Conservation (phyloP, 2,329 filamentous ascomycete genomes). For the Corynespora cassiicola region DNA sequence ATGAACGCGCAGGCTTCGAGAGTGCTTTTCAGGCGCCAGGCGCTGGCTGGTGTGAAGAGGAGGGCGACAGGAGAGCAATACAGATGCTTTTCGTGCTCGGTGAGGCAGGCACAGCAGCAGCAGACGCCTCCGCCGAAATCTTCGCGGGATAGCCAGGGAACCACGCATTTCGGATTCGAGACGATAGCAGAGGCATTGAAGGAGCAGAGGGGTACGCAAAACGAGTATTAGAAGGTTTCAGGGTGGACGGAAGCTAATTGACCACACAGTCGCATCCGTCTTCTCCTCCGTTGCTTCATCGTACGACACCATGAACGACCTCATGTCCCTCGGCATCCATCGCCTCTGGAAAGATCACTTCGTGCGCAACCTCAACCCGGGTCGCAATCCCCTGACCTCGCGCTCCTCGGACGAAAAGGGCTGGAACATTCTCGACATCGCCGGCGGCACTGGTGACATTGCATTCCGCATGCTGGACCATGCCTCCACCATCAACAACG, state of each 20-base stretch:
- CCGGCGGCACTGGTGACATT: constrained; percentile 96
- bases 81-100: constrained; percentile 60
- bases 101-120: constrained; percentile 47
- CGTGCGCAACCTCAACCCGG: constrained; percentile 88
- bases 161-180: constrained; percentile 91
- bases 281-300: constrained; percentile 94
- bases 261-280: constrained; percentile 77
- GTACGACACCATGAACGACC: constrained; percentile 98
- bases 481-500: constrained; percentile 78
- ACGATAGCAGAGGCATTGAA: constrained; percentile 84
- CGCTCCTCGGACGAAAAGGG: constrained; percentile 44
- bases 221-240: constrained; percentile 1
- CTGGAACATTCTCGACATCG: constrained; percentile 89
- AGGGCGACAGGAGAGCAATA: constrained; percentile 45
- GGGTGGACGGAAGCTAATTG: constrained; percentile 10
- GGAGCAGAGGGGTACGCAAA: constrained; percentile 64
- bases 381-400: constrained; percentile 60
- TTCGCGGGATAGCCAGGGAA: constrained; percentile 55
- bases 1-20: constrained; percentile 36
- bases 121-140: constrained; percentile 43
- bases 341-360: constrained; percentile 98
- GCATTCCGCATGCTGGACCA: constrained; percentile 95
- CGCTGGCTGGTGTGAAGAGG: constrained; percentile 27
- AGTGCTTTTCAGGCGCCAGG: constrained; percentile 35
- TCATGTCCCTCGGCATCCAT: constrained; percentile 98